Evolutionary conservation across 495 filamentous ascomycete species (phyloP), one percentile per base, ranked within the genome.

Genomic region (Penicillium verhagenii): DNA sequence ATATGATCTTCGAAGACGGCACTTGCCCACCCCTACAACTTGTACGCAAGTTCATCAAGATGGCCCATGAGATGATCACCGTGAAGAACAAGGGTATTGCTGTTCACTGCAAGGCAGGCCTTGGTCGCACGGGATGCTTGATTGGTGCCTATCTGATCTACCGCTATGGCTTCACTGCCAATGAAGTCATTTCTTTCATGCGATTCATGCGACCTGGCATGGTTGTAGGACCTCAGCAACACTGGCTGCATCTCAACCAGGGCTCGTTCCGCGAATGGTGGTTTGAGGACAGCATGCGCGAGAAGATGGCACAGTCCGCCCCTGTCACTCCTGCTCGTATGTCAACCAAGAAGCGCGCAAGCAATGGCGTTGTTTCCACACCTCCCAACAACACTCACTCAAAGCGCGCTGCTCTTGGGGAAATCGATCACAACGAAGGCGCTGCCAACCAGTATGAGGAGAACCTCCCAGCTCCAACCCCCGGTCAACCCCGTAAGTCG

Each of bases 1-100:
- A 99, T 67, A 97, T 99, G 95, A 96, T 97, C 58, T 99, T 99
- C 62, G 94, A 97, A 60, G 94, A 99, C 64, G 94, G 94, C 21
- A 99, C 94, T 6, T 97, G 95, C 71, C 94, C 94, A 14, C 84
- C 90, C 3, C 72, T 99, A 16, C 81, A 82, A 11, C 83, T 92
- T 19, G 94, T 99, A 9, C 82, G 87, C 26, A 89, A 90, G 58
- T 99, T 97, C 67, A 95, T 99, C 63, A 91, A 88, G 64, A 81
- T 97, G 58, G 91, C 95, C 0, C 94, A 97, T 66, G 87, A 95
- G 50, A 96, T 88, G 70, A 99, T 99, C 61, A 92, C 84, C 2
- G 79, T 89, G 31, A 88, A 88, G 70, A 86, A 90, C 63, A 88
- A 88, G 74, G 86, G 86, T 19, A 96, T 99, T 50, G 94, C 95